These are phyloP conservation scores for Ascochyta pisi DNA, from an alignment of 2,329 filamentous ascomycete species.

Conservation along the genomic window DNA sequence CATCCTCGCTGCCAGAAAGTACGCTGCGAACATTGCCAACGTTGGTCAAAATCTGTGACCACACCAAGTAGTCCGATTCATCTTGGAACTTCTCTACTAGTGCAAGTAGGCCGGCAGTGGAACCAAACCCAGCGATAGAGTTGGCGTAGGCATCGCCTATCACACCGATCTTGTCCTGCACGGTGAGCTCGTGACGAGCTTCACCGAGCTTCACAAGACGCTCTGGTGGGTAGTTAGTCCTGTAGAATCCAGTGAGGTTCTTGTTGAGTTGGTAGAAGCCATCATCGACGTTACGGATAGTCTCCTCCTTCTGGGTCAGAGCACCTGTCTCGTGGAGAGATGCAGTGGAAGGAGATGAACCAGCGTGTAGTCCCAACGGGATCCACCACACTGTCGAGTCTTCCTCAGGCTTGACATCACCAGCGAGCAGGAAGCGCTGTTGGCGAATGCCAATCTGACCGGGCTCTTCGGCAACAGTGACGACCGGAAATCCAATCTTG, in stretches of 20 bases:
- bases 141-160: conserved; percentile 89
- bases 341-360: conserved; percentile 61
- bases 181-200: conserved; percentile 76
- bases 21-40: conserved; percentile 81
- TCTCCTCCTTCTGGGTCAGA: conserved; percentile 78
- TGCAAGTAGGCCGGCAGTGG: conserved; percentile 79
- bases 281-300: conserved; percentile 74
- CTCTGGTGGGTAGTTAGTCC: conserved; percentile 89
- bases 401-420: conserved; percentile 89
- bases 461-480: conserved; percentile 84
- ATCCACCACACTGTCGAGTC: conserved; percentile 96
- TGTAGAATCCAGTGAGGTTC: conserved; percentile 86
- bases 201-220: conserved; percentile 81
- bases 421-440: conserved; percentile 87
- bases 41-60: conserved; percentile 82
- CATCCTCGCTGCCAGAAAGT: conserved; percentile 76
- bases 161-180: conserved; percentile 91
- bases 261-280: conserved; percentile 95
- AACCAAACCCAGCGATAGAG: conserved; percentile 84
- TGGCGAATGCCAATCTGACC: conserved; percentile 84
- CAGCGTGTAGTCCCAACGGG: conserved; percentile 83
- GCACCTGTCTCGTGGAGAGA: conserved; percentile 69
- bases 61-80: conserved; percentile 87
- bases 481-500: conserved; percentile 91
- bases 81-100: conserved; percentile 83